phyloP scores from a whole-genome alignment of 2,329 filamentous ascomycete genomes.

The Cladophialophora exuberans region DNA sequence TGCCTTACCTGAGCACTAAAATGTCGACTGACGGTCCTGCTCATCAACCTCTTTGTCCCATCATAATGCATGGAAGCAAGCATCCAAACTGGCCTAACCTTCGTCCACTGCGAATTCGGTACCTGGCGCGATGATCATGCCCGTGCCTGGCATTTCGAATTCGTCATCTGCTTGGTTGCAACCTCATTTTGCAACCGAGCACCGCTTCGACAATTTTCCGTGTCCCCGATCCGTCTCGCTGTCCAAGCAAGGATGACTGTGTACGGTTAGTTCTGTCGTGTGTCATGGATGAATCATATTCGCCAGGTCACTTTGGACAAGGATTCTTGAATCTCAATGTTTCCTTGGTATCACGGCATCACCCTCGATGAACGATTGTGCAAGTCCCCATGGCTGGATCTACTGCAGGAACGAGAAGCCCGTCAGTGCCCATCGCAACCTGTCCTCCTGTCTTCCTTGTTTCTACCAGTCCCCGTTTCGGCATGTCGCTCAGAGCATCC shows the following conservation, averaged over 20 bases:
- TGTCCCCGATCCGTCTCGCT: conserved; percentile 14
- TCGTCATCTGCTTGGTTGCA: conserved; percentile 3
- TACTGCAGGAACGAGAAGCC: conserved; percentile 9
- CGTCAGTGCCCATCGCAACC: background rate
- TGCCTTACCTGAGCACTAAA: conserved; percentile 31
- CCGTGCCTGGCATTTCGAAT: conserved; percentile 1
- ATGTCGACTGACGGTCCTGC: background rate
- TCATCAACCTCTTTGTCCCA: background rate
- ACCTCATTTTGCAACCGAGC: background rate
- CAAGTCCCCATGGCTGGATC: background rate
- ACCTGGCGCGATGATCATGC: conserved; percentile 3
- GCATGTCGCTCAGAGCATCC: background rate
- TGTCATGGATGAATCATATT: conserved; percentile 5
- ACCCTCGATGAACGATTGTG: conserved; percentile 8
- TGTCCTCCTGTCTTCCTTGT: no score
- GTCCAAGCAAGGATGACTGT: background rate
- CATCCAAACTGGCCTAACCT: background rate
- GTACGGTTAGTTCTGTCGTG: background rate
- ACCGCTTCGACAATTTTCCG: conserved; percentile 15
- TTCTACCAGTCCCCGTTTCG: no score
- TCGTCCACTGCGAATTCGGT: background rate
- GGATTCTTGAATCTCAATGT: no score
- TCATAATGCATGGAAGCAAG: background rate
- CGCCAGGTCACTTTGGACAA: no score
- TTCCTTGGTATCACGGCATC: no score